Evolutionary conservation across 2,329 filamentous ascomycete species (phyloP).

Genomic region (Cercospora berteroae): DNA sequence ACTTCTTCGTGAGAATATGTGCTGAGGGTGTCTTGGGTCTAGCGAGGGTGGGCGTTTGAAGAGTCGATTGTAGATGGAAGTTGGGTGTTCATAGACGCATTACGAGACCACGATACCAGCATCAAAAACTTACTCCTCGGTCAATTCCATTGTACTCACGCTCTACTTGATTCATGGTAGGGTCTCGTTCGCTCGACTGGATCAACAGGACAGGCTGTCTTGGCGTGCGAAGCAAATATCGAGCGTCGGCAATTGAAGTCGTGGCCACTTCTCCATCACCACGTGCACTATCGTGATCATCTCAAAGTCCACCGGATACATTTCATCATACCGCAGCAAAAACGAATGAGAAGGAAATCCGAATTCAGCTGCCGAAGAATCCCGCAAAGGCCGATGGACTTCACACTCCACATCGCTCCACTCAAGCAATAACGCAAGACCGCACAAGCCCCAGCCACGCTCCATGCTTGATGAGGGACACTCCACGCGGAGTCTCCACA

Average conservation of each 20-base stretch:
- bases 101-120: background rate
- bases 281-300: background rate
- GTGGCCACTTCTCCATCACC: background rate
- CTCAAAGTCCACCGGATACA: background rate
- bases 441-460: background rate
- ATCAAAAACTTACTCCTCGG: background rate
- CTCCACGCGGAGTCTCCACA: slow-evolving; percentile 14
- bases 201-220: background rate
- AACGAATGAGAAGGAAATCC: background rate
- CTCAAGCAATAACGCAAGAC: slow-evolving; percentile 2
- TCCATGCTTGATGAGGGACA: background rate
- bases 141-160: background rate
- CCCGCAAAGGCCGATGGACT: slow-evolving; percentile 1
- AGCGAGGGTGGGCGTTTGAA: background rate
- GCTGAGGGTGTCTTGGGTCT: background rate
- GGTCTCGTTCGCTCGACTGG: background rate
- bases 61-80: background rate
- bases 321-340: background rate
- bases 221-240: background rate
- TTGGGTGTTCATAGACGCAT: background rate
- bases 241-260: background rate
- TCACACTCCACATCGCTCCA: background rate
- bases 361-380: slow-evolving; percentile 2
- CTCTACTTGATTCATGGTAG: background rate
- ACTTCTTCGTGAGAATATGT: background rate